These are phyloP conservation scores for Gentiana straminea DNA, from an alignment of 257 asterid species.

Conservation along the genomic window DNA sequence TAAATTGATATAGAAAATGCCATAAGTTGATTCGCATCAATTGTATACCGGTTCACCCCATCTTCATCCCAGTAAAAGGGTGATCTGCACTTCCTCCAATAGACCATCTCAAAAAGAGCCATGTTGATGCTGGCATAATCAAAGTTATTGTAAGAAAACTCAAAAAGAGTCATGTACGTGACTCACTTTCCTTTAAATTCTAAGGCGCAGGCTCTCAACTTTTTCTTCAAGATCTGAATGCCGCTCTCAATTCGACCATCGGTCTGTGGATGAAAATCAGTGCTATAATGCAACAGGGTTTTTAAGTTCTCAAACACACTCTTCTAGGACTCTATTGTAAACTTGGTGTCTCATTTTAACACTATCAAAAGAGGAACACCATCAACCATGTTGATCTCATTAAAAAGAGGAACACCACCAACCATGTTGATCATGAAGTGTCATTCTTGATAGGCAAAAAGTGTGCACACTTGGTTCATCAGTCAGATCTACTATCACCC, in stretches of 20 bases:
- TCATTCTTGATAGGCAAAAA: neutral
- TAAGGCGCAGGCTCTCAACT: neutral
- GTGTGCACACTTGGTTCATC: neutral
- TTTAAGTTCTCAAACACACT: neutral
- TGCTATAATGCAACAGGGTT: no score
- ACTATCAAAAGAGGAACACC: neutral
- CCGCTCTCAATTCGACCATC: conserved; percentile 2
- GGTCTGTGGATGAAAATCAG: neutral
- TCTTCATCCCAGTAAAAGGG: no score
- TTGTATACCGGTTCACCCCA: no score
- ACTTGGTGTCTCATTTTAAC: neutral
- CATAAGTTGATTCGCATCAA: no score
- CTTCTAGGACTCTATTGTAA: neutral
- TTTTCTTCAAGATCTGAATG: neutral
- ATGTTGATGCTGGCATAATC: neutral
- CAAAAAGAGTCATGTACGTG: neutral
- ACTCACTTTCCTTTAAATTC: neutral
- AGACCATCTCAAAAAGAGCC: neutral
- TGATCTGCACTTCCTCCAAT: no score
- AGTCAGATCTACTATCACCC: neutral
- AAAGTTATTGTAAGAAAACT: neutral
- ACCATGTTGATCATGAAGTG: neutral
- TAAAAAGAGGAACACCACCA: neutral
- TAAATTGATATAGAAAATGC: no score
- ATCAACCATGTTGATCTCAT: neutral